phyloP scores from a whole-genome alignment of 768 basidiomycete genomes.

The Dentipellis fragilis region DNA sequence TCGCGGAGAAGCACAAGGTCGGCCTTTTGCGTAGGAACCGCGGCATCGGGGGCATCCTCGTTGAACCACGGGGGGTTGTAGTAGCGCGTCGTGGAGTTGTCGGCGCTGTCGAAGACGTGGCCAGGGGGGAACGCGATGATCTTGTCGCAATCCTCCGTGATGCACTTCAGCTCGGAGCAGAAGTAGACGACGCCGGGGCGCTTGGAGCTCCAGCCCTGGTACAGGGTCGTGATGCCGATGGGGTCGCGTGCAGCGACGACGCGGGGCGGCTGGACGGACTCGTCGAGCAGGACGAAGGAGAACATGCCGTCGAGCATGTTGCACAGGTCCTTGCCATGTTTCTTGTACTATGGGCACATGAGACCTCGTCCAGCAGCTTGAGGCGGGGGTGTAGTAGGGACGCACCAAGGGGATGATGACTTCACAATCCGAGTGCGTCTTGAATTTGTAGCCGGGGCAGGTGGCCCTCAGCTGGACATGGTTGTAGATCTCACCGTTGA shows the following conservation, averaged over 20 bases:
- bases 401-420: conserved; percentile 85
- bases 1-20: conserved; percentile 68
- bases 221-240: conserved; percentile 96
- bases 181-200: conserved; percentile 82
- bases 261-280: conserved; percentile 79
- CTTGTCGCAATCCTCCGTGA: conserved; percentile 86
- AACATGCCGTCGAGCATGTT: conserved; percentile 94
- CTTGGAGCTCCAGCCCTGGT: conserved; percentile 88
- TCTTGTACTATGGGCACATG: conserved; percentile 53
- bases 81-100: conserved; percentile 71
- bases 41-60: conserved; percentile 50
- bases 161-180: conserved; percentile 90
- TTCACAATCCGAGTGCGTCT: conserved; percentile 97
- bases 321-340: conserved; percentile 70
- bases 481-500: conserved; percentile 99
- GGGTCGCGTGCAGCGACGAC: conserved; percentile 96
- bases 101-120: conserved; percentile 86
- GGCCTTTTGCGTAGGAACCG: conserved; percentile 47
- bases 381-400: neutral
- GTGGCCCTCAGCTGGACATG: conserved; percentile 69
- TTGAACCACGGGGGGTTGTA: conserved; percentile 86
- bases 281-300: conserved; percentile 93
- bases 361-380: neutral
- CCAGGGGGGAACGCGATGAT: conserved; percentile 96
- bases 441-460: conserved; percentile 66